Evolutionary conservation across 2,329 filamentous ascomycete genomes (phyloP), one percentile per base, ranked within the genome.

Genomic region (Alternaria metachromatica): DNA sequence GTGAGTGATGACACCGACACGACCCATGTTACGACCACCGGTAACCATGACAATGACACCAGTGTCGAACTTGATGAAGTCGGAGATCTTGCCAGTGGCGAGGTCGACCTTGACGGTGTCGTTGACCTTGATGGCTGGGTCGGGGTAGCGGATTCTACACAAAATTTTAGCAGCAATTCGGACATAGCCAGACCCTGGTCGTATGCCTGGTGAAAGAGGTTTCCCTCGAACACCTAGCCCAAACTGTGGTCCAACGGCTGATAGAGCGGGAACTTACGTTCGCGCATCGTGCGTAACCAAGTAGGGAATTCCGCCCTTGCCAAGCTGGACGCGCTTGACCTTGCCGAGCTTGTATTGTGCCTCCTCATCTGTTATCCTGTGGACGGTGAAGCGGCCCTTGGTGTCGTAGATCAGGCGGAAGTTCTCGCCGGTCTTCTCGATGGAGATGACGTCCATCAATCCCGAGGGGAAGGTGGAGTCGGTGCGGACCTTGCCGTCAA

Each of bases 271-370:
- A 92, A 98, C 95, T 97, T 89, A 99, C 95, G 96, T 99, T 94
- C 96, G 92, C 87, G 96, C 96, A 96, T 99, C 96, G 93, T 99
- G 96, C 94, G 96, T 99, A 93, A 99, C 96, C 94, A 98, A 97
- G 94, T 97, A 99, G 96, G 96, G 96, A 91, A 99, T 97, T 88
- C 94, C 96, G 87, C 96, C 96, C 87, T 94, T 95, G 89, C 96
- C 96, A 80, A 99, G 90, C 89, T 99, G 96, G 71, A 99, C 96
- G 82, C 95, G 92, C 93, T 97, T 97, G 88, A 99, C 96, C 90
- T 98, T 99, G 89, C 94, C 94, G 80, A 99, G 89, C 92, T 99
- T 99, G 93, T 97, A 99, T 88, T 96, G 91, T 79, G 95, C 94
- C 92, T 99, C 96, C 89, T 98, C 96, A 78, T 90, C 87, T 85